Base-by-base conservation (phyloP, 768 basidiomycete species). In the Candolleomyces efflorescens region DNA sequence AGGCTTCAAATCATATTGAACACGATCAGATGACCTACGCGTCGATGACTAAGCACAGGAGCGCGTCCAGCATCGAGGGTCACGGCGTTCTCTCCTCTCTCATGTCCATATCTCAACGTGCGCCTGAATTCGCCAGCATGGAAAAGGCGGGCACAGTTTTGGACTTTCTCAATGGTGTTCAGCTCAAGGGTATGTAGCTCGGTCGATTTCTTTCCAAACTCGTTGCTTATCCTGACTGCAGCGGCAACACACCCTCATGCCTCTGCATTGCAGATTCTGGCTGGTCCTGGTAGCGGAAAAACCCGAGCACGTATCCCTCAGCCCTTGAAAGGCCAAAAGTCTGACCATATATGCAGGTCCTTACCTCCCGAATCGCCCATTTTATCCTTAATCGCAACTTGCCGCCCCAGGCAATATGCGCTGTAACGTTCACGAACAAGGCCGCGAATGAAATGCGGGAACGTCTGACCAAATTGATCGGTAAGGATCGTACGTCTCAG, bases 361-460 rank as follows among this genome's bases (percentile, higher is more conserved):
- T 90, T 23, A 89, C 85, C 4, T 81, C 84, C 49, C 79, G 89
- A 15, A 85, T 90, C 47, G 87, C 83, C 3, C 75, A 88, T 66
- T 73, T 91, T 20, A 83, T 90, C 51, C 67, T 81, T 5, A 68
- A 77, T 26, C 80, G 85, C 63, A 63, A 63, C 23, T 65, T 87
- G 10, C 66, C 76, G 11, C 81, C 89, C 1, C 74, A 76, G 3
- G 75, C 82, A 17, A 87, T 91, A 70, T 88, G 86, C 64, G 86
- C 87, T 2, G 89, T 94, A 11, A 96, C 81, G 5, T 96, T 94
- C 69, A 94, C 92, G 10, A 93, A 93, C 73, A 92, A 92, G 69
- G 92, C 92, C 15, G 91, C 92, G 1, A 87, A 83, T 59, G 93
- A 94, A 73, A 93, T 94, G 91, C 79, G 82, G 53, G 78, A 82